Evolutionary conservation across 345 rosid genomes (phyloP).

Genomic region (Psidium guajava): DNA sequence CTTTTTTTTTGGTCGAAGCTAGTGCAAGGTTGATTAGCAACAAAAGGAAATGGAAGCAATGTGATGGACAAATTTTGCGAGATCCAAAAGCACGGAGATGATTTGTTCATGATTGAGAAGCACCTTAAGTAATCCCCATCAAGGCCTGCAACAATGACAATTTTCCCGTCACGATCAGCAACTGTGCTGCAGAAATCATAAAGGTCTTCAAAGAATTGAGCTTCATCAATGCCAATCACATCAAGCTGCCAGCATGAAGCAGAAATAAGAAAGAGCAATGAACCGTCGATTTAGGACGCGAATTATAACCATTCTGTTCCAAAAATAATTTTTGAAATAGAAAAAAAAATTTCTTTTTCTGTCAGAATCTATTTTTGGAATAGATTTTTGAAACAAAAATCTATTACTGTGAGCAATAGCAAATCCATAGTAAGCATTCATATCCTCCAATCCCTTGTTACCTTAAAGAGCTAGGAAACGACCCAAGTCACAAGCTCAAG

Average conservation of each 20-base stretch:
- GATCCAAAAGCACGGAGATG: neutral
- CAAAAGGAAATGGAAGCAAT: neutral
- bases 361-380: too few species aligned
- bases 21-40: neutral
- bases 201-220: constrained; percentile 85
- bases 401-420: neutral
- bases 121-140: constrained; percentile 93
- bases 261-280: neutral
- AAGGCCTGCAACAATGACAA: constrained; percentile 63
- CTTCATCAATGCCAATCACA: constrained; percentile 92
- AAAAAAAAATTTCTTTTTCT: too few species aligned
- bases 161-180: constrained; percentile 82
- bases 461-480: neutral
- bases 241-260: constrained; percentile 38
- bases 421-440: neutral
- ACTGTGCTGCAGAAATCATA: constrained; percentile 81
- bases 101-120: neutral
- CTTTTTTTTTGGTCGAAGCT: too few species aligned
- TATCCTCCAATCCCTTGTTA: neutral
- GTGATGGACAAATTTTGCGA: neutral
- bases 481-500: neutral
- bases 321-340: too few species aligned
- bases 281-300: neutral
- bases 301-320: too few species aligned
- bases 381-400: too few species aligned